Base-by-base conservation (phyloP, 2,329 filamentous ascomycete genomes). In the Rugonectria rugulosa region DNA sequence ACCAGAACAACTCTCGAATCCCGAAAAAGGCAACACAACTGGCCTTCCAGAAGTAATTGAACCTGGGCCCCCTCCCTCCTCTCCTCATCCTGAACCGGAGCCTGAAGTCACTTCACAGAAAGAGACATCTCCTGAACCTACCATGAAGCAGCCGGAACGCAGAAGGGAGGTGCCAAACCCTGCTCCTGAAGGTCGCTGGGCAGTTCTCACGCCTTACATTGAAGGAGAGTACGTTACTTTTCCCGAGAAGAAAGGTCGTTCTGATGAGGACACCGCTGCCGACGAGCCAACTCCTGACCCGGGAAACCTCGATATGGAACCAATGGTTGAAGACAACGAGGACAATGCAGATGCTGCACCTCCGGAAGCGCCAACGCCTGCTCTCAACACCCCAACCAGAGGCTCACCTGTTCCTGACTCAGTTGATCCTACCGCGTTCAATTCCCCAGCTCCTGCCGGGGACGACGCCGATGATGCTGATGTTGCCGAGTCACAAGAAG, bases 361-460 rank as follows among this genome's bases (percentile, higher is more conserved):
- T 7, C 65, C 64, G 1, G 75, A 74, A 37, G 68, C 66, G 10
- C 69, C 74, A 12, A 76, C 74, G 1, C 69, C 72, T 20, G 73
- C 73, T 3, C 61, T 75, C 20, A 73, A 75, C 53, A 77, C 75
- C 1, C 75, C 75, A 3, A 69, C 68, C 2, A 63, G 70, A 32
- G 75, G 73, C 19, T 77, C 78, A 1, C 77, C 75, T 2, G 70
- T 67, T 4, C 69, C 70, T 7, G 75, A 81, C 56, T 66, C 74
- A 46, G 48, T 70, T 58, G 66, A 78, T 61, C 68, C 76, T 54
- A 64, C 76, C 51, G 57, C 71, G 32, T 62, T 73, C 62, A 66
- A 74, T 55, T 77, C 75, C 2, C 75, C 75, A 15, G 74, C 69
- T 49, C 72, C 73, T 5, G 70, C 48, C 15, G 73, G 62, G 24